These are phyloP conservation scores for Alternaria solani DNA, from an alignment of 2,329 filamentous ascomycete species.

Conservation along the genomic window DNA sequence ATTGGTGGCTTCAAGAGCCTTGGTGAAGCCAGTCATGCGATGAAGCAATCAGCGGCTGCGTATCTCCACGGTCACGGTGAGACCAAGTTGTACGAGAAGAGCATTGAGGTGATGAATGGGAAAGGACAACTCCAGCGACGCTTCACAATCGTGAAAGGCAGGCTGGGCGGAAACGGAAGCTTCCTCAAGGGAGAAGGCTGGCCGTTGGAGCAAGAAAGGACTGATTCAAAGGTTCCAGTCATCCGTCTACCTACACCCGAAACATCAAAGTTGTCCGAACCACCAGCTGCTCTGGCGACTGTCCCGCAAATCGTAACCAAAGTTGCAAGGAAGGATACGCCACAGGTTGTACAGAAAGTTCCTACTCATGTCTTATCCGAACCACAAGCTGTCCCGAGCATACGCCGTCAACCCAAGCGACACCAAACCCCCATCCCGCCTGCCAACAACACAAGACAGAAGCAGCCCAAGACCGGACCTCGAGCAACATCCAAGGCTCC, in stretches of 20 bases:
- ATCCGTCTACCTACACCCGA: neutral
- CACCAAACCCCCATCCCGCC: neutral
- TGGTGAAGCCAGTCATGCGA: constrained; percentile 6
- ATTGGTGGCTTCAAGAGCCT: constrained; percentile 8
- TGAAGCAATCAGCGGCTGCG: constrained; percentile 4
- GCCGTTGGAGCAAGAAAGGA: neutral
- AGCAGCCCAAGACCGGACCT: neutral
- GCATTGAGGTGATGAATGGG: constrained; percentile 8
- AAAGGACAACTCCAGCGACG: neutral
- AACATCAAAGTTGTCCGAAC: neutral
- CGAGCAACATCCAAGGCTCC: neutral
- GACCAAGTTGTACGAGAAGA: neutral
- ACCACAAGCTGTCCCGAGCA: neutral
- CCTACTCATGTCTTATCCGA: neutral
- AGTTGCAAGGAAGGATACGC: neutral
- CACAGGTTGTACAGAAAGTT: neutral
- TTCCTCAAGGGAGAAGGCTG: constrained; percentile 3
- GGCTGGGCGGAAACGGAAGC: neutral
- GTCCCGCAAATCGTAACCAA: neutral
- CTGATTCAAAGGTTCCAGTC: neutral
- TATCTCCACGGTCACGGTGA: neutral
- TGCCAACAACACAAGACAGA: neutral
- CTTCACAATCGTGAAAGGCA: constrained; percentile 4
- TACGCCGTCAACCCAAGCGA: neutral
- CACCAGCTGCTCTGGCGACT: neutral